Evolutionary conservation across 441 rosid genomes (phyloP), one percentile per base, ranked within the genome.

Genomic region (Monsonia emarginata): DNA sequence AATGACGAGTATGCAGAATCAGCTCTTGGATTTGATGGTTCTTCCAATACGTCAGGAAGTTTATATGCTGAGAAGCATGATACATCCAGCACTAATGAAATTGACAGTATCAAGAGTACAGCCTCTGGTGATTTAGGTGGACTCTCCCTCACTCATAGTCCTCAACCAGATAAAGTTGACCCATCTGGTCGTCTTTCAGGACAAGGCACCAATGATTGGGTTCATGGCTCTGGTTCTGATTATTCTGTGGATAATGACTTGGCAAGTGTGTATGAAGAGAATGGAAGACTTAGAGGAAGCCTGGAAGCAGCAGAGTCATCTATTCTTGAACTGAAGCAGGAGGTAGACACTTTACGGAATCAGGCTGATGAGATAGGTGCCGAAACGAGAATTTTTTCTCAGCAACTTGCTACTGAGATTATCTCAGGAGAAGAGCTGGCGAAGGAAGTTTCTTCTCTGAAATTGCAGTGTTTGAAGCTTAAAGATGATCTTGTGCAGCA

Each of bases 31-130:
- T 84, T 85, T 78, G 98, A 95, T 80, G 95, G 83, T 66, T 88
- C 98, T 76, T 91, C 98, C 71, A 95, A 87, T 78, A 82, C 96
- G 62, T 91, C 97, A 46, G 98, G 61, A 78, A 88, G 93, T 69
- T 65, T 89, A 60, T 87, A 76, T 66, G 86, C 97, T 16, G 99
- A 91, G 79, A 91, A 88, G 79, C 95, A 91, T 64, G 99, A 89
- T 70, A 78, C 84, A 18, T 84, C 89, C 61, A 88, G 89, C 71
- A 73, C 81, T 52, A 86, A 82, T 71, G 97, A 91, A 84, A 72
- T 87, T 69, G 97, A 88, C 70, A 85, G 91, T 85, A 81, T 87
- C 44, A 88, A 83, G 82, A 88, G 92, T 80, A 79, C 83, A 1
- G 78, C 76, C 34, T 86, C 96, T 63, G 96, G 90, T 76, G 98